Evolutionary conservation across 768 basidiomycete species (phyloP).

Genomic region (Pisolithus tinctorius): DNA sequence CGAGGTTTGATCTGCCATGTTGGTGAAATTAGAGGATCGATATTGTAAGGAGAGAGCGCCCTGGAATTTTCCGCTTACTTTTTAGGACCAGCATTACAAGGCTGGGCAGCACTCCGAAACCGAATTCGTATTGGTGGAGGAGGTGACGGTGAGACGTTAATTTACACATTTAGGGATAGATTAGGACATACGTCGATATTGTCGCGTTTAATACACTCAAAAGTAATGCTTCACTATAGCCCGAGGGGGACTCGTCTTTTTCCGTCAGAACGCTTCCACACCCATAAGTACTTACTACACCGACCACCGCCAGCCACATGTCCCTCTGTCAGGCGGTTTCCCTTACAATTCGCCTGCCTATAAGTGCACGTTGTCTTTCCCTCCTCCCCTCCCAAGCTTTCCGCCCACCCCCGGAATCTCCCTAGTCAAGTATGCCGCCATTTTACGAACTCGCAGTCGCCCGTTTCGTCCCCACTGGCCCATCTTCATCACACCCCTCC

Average conservation of each 20-base stretch:
- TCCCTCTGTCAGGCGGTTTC: too few relatives aligned
- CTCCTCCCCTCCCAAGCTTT: slow-evolving; percentile 3
- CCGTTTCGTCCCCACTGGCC: slow-evolving; percentile 18
- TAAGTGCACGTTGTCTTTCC: background rate
- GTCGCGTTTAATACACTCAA: slow-evolving; percentile 2
- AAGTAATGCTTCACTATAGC: too few relatives aligned
- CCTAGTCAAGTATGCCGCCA: slow-evolving; percentile 20
- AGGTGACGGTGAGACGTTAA: slow-evolving; percentile 4
- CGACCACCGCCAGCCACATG: too few relatives aligned
- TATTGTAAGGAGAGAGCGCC: too few relatives aligned
- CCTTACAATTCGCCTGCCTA: background rate
- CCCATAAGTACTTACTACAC: too few relatives aligned
- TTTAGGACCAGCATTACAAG: too few relatives aligned
- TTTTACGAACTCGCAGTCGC: slow-evolving; percentile 28
- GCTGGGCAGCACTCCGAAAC: background rate
- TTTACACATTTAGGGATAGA: slow-evolving; percentile 30
- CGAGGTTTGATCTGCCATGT: too few relatives aligned
- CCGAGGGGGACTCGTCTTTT: too few relatives aligned
- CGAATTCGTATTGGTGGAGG: background rate
- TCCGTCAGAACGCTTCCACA: too few relatives aligned
- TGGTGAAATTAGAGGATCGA: too few relatives aligned
- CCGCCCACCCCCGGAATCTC: background rate
- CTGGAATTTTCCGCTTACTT: too few relatives aligned
- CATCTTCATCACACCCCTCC: slow-evolving; percentile 7
- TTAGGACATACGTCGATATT: slow-evolving; percentile 22